Evolutionary conservation across 768 basidiomycete genomes (phyloP).

Genomic region (Termitomyces sp.): DNA sequence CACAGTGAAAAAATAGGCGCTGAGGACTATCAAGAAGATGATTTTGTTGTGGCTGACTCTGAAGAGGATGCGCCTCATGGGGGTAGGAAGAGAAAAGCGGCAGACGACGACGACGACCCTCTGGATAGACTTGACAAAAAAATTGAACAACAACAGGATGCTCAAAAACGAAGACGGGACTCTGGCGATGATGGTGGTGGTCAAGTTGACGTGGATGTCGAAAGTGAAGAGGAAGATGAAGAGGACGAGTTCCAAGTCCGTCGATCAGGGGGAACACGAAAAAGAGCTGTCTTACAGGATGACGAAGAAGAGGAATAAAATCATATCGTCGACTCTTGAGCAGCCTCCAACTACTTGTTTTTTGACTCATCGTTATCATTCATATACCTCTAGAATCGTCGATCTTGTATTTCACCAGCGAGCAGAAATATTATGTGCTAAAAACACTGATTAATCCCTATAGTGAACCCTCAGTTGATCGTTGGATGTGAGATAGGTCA

Average conservation of each 20-base stretch:
- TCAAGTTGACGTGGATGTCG: slow-evolving; percentile 26
- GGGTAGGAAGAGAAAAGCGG: slow-evolving; percentile 35
- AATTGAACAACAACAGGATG: slow-evolving; percentile 58
- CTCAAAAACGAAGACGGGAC: slow-evolving; percentile 40
- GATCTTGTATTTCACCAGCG: not conserved
- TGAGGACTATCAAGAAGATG: slow-evolving; percentile 78
- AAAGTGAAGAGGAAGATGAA: slow-evolving; percentile 41
- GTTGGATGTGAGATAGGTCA: not conserved
- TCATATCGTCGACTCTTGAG: not conserved
- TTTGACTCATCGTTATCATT: not conserved
- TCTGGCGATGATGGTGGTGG: slow-evolving; percentile 27
- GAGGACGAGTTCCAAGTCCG: slow-evolving; percentile 70
- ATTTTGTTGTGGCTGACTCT: slow-evolving; percentile 78
- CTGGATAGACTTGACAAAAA: slow-evolving; percentile 71
- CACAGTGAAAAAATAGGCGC: slow-evolving; percentile 49
- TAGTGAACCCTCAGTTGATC: not conserved
- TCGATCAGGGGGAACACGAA: slow-evolving; percentile 50
- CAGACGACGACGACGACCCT: slow-evolving; percentile 42
- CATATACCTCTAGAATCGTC: not conserved
- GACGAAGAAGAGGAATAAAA: slow-evolving; percentile 54
- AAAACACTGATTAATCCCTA: not conserved
- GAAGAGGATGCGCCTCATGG: slow-evolving; percentile 58
- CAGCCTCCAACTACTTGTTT: not conserved
- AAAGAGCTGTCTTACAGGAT: slow-evolving; percentile 57
- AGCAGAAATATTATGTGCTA: not conserved